A percentile compares a stretch with the other conserved stretches of the same genome.
phyloP scores from a whole-genome alignment of 2,329 filamentous ascomycete species.

The Colletotrichum aenigma region DNA sequence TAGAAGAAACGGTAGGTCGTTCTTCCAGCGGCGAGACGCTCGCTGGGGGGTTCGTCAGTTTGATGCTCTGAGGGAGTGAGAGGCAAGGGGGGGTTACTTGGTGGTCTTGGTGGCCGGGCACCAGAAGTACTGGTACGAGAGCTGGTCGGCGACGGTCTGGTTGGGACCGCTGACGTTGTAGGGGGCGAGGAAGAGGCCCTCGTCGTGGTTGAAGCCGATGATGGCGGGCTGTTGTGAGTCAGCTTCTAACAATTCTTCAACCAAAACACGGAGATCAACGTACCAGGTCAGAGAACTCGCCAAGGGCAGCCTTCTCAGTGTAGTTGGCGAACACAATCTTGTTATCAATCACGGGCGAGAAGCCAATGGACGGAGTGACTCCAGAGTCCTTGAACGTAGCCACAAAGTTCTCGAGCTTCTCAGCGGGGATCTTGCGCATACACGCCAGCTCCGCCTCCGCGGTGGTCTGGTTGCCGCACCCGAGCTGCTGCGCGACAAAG shows the following conservation, averaged over 20 bases:
- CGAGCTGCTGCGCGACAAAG: constrained; percentile 41
- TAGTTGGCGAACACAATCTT: constrained; percentile 37
- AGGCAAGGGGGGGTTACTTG: background rate
- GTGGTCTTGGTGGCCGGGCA: constrained; percentile 13
- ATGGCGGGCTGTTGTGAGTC: background rate
- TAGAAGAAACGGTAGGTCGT: constrained; percentile 31
- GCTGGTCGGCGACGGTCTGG: background rate
- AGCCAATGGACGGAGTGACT: constrained; percentile 29
- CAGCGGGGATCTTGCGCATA: constrained; percentile 36
- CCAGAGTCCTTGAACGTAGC: constrained; percentile 27
- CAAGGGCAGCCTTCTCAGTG: constrained; percentile 24
- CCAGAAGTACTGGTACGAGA: constrained; percentile 17
- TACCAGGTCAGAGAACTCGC: constrained; percentile 10
- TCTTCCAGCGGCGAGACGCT: constrained; percentile 5
- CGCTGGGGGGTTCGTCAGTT: background rate
- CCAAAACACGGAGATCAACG: rapidly evolving
- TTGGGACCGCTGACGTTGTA: constrained; percentile 10
- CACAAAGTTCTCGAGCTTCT: constrained; percentile 35
- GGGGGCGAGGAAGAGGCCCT: constrained; percentile 14
- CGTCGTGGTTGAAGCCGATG: constrained; percentile 15
- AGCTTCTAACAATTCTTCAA: background rate
- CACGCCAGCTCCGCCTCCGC: constrained; percentile 36
- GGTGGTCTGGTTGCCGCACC: constrained; percentile 36
- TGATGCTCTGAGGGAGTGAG: background rate
- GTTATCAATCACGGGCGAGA: constrained; percentile 34